These are phyloP conservation scores for Penicillium fimorum DNA, from an alignment of 495 filamentous ascomycete genomes.

Conservation along the genomic window DNA sequence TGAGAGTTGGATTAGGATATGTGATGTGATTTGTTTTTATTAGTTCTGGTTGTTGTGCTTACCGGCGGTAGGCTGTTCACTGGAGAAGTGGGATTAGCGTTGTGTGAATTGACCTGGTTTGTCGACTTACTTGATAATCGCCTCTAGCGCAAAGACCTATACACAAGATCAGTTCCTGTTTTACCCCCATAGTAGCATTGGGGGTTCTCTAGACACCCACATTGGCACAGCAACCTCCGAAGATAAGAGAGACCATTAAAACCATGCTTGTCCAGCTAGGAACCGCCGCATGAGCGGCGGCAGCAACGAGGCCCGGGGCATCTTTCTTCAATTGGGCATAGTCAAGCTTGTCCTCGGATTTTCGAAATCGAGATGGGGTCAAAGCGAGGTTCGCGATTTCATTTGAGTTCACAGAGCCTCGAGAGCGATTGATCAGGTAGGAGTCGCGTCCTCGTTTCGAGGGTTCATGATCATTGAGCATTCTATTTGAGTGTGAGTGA, in stretches of 20 bases:
- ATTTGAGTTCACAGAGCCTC: conserved; percentile 1
- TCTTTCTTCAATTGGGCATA: conserved; percentile 76
- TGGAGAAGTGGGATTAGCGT: conserved; percentile 21
- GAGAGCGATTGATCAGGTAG: conserved; percentile 9
- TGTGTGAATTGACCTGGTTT: background rate
- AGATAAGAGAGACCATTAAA: conserved; percentile 82
- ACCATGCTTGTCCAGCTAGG: conserved; percentile 65
- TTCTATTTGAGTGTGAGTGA: conserved; percentile 11
- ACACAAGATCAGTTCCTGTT: conserved; percentile 2
- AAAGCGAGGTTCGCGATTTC: background rate
- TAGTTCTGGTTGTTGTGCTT: conserved; percentile 4
- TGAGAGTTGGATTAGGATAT: background rate
- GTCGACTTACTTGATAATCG: conserved; percentile 79
- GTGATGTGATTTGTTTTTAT: background rate
- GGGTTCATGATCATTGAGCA: conserved; percentile 26
- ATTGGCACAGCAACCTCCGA: conserved; percentile 97
- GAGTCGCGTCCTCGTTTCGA: conserved; percentile 16
- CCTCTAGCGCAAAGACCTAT: conserved; percentile 89
- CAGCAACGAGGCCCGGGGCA: conserved; percentile 33
- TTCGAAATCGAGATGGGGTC: background rate
- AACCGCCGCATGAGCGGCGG: conserved; percentile 51
- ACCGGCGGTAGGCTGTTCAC: conserved; percentile 42
- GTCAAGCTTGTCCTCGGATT: conserved; percentile 1
- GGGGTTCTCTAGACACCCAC: conserved; percentile 49
- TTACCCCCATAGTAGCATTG: background rate